phyloP scores from a whole-genome alignment of 2,329 filamentous ascomycete species.

The Aureobasidium sp. region DNA sequence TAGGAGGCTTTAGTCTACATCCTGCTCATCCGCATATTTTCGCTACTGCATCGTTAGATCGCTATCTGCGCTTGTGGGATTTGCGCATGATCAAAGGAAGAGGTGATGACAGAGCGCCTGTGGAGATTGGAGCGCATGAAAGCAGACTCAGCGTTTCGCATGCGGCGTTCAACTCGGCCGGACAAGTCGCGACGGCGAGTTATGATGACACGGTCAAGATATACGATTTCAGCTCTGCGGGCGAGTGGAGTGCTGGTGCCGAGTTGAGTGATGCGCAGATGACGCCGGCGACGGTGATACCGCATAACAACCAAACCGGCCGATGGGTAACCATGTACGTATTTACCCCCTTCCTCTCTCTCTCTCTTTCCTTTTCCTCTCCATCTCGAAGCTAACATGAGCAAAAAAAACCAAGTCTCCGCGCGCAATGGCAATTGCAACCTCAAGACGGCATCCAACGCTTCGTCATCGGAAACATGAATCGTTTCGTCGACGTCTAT shows the following conservation, averaged over 20 bases:
- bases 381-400: background rate
- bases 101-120: slow-evolving; percentile 53
- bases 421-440: slow-evolving; percentile 83
- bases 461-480: slow-evolving; percentile 91
- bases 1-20: slow-evolving; percentile 84
- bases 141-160: slow-evolving; percentile 84
- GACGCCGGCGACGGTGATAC: slow-evolving; percentile 60
- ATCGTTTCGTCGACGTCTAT: slow-evolving; percentile 82
- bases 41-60: slow-evolving; percentile 82
- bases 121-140: slow-evolving; percentile 71
- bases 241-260: slow-evolving; percentile 39
- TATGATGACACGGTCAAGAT: slow-evolving; percentile 97
- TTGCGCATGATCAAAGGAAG: slow-evolving; percentile 67
- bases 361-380: background rate
- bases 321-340: slow-evolving; percentile 78
- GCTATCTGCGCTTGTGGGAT: slow-evolving; percentile 89
- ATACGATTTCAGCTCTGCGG: slow-evolving; percentile 58
- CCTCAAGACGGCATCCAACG: slow-evolving; percentile 76
- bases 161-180: slow-evolving; percentile 78
- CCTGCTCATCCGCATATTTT: slow-evolving; percentile 74
- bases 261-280: slow-evolving; percentile 54
- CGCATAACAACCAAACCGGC: slow-evolving; percentile 93
- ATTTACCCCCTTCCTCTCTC: slow-evolving; percentile 25
- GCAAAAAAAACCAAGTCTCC: slow-evolving; percentile 48
- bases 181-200: slow-evolving; percentile 81